Evolutionary conservation across 1,284 basidiomycete genomes (phyloP).

Genomic region (Ganoderma sp.): DNA sequence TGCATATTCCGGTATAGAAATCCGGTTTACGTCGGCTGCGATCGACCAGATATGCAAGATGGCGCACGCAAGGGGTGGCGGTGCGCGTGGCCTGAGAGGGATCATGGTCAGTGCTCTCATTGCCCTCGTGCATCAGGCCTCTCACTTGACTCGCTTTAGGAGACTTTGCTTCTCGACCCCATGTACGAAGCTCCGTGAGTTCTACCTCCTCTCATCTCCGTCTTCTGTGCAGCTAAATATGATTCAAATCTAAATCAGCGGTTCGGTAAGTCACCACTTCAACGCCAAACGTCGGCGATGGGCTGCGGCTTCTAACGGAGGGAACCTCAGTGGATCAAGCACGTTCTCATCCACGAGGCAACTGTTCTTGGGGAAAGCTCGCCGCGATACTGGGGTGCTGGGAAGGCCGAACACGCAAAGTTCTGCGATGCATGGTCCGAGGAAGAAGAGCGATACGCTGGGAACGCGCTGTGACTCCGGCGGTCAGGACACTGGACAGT

Average conservation of each 20-base stretch:
- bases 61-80: slow-evolving; percentile 83
- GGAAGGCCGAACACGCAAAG: slow-evolving; percentile 56
- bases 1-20: slow-evolving; percentile 80
- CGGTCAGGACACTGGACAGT: slow-evolving; percentile 1
- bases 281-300: slow-evolving; percentile 3
- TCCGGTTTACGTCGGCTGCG: slow-evolving; percentile 79
- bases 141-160: slow-evolving; percentile 49
- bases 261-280: slow-evolving; percentile 19
- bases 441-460: slow-evolving; percentile 49
- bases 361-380: slow-evolving; percentile 56
- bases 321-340: slow-evolving; percentile 54
- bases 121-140: background rate
- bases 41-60: slow-evolving; percentile 79
- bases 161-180: slow-evolving; percentile 77
- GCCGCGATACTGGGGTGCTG: slow-evolving; percentile 61
- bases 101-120: slow-evolving; percentile 71
- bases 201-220: slow-evolving; percentile 8
- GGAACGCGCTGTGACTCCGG: slow-evolving; percentile 22
- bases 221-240: slow-evolving; percentile 18
- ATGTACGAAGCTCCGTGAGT: slow-evolving; percentile 94
- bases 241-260: slow-evolving; percentile 12
- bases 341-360: slow-evolving; percentile 64
- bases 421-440: slow-evolving; percentile 61
- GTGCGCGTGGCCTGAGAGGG: slow-evolving; percentile 86
- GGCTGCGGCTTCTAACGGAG: background rate